Base-by-base conservation (phyloP, 1,139 yeast species). In the Magnusiomyces tetraspermus region DNA sequence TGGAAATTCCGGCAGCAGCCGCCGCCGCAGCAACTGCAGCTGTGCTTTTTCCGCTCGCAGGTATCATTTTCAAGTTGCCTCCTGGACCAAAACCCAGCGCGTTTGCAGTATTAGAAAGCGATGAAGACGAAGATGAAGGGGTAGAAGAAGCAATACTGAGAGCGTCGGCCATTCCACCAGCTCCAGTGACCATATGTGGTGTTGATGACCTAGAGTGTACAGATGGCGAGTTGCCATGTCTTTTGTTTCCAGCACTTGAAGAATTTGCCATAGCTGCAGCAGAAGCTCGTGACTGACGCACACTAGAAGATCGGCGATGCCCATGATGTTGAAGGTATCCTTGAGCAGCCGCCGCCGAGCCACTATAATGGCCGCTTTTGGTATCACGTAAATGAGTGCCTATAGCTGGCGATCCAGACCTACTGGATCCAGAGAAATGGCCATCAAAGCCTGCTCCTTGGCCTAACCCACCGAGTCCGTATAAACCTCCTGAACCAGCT, bases 21-120 rank as follows among this genome's bases (percentile, higher is more conserved):
- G 48, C 40, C 3, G 38, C 48, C n/a, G 40, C 48, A 6, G 40
- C 48, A 13, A 46, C 31, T 11, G 41, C 41, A 5, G 49, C 33
- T 21, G 49, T 22, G 10, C 24, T 26, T 36, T 23, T 37, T n/a
- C 49, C 49, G 13, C 30, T 46, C 11, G 49, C 22, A 11, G 38
- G 38, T 33, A 33, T 33, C 17, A 17, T 13, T 33, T 33, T 33
- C 38, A 33, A 33, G n/a, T 33, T 33, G 17, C n/a, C n/a, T 13
- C 38, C 17, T 10, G n/a, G 10, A 8, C 38, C 38, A 15, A 13
- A 33, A 15, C 38, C 38, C 17, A 33, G 4, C 4, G 38, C 10
- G 23, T 15, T 22, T 2, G 30, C 45, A 22, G 30, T 10, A 17
- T 22, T 4, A 41, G 45, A 26, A 15, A 41, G n/a, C 15, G 45